Conservation (phyloP, 1,284 basidiomycete genomes). For the Apiotrichum gamsii region DNA sequence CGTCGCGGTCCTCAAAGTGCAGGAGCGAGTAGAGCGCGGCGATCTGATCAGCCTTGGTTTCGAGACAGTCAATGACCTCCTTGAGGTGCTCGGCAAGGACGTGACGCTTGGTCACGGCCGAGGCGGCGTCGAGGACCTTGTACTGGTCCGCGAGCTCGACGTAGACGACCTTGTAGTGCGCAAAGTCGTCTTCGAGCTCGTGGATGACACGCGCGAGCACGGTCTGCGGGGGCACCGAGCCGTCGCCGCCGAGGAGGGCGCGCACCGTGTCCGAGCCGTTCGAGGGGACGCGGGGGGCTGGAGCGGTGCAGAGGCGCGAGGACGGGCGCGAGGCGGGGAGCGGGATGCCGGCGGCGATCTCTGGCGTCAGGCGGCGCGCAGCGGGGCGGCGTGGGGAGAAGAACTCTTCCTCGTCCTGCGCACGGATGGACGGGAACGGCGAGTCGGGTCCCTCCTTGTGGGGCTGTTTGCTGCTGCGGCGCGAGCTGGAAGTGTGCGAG, state of each 20-base stretch:
- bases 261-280: conserved; percentile 47
- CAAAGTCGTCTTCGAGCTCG: conserved; percentile 84
- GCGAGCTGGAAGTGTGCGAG: not conserved
- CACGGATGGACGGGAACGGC: conserved; percentile 74
- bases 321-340: not conserved
- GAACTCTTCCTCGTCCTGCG: conserved; percentile 69
- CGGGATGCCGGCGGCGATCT: not conserved
- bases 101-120: conserved; percentile 69
- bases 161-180: conserved; percentile 86
- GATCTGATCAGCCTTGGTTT: conserved; percentile 85
- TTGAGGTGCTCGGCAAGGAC: conserved; percentile 74
- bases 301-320: not conserved
- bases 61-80: conserved; percentile 81
- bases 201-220: conserved; percentile 68
- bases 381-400: conserved; percentile 54
- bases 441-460: conserved; percentile 45
- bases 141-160: conserved; percentile 82
- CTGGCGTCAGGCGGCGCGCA: not conserved
- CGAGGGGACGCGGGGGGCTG: not conserved
- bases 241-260: conserved; percentile 54
- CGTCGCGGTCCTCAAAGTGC: conserved; percentile 56
- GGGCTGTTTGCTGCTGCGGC: not conserved
- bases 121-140: conserved; percentile 72
- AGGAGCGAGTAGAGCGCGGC: conserved; percentile 73
- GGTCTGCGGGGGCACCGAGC: conserved; percentile 67